These are phyloP conservation scores for Oryza australiensis DNA, from an alignment of 176 grass and related monocot species.

Conservation along the genomic window DNA sequence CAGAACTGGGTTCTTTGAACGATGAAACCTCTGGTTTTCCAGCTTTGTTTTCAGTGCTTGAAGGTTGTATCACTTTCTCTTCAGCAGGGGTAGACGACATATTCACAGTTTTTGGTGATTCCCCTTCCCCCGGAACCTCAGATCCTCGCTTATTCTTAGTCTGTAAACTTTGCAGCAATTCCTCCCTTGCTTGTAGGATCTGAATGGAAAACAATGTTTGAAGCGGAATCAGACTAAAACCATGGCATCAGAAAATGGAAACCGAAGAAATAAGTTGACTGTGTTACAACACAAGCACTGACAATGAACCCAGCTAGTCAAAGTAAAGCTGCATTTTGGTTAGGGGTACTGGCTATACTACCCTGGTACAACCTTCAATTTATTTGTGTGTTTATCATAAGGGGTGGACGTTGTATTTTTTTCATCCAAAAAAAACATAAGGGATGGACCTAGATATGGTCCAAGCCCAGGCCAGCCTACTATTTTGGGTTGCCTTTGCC, in stretches of 20 bases:
- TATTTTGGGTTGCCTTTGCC: background rate
- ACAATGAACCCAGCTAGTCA: background rate
- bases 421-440: too few relatives aligned
- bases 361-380: background rate
- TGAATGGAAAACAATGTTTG: conserved; percentile 2
- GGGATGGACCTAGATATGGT: background rate
- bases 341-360: background rate
- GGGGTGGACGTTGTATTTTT: too few relatives aligned
- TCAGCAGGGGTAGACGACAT: conserved; percentile 23
- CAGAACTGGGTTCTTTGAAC: conserved; percentile 39
- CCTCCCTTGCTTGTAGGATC: conserved; percentile 66
- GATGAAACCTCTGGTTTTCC: conserved; percentile 12
- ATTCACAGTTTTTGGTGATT: conserved; percentile 32
- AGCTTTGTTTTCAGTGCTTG: conserved; percentile 15
- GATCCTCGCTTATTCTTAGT: conserved; percentile 37
- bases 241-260: background rate
- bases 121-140: conserved; percentile 23
- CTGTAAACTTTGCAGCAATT: conserved; percentile 51
- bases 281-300: background rate
- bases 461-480: background rate
- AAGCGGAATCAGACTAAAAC: background rate
- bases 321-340: background rate
- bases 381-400: background rate
- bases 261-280: background rate
- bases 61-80: conserved; percentile 45